Base-by-base conservation (phyloP, 2,329 filamentous ascomycete genomes). In the Periconia digitata region DNA sequence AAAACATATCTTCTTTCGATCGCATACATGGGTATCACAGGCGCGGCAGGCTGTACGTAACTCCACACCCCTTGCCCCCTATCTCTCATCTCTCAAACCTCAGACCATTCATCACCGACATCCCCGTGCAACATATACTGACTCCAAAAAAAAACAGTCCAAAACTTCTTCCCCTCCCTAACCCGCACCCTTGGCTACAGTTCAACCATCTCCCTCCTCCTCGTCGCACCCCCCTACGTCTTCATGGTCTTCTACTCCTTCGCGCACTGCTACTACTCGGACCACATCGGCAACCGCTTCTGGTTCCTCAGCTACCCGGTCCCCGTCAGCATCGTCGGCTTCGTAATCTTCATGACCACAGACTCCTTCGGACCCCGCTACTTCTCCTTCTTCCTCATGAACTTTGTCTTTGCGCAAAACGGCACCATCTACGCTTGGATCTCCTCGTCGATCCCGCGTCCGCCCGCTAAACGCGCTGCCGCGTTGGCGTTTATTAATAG, bases 221-320 rank as follows among this genome's bases (percentile, higher is more conserved):
- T 83, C 72, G 80, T 77, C 58, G 72, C 80, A 1, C 81, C 81
- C 1, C 82, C 82, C 0, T 85, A 82, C 78, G 72, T 78, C 3
- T 84, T 83, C 58, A 70, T 85, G 22, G 65, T 84, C n/a, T 83
- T 78, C 39, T 63, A 75, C 52, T 59, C 53, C 17, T 63, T 75
- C 22, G 54, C 54, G 4, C 75, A 79, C 56, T 72, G 72, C 16
- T 40, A 66, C 45, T 37, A 70, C 22, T 76, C 74, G 8, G 76
- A 79, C 52, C 66, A 65, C 8, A 37, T 72, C 22, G 65, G 64
- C 34, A 71, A 72, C 38, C 71, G 76, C 5, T 79, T 77, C 64
- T 77, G 56, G 55, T 63, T 63, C 46, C 45, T 61, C 27, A 45
- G 40, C 2, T 62, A 80, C 52, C 79, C 80, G 0, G 76, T 81